A percentile compares a stretch with the other conserved stretches of the same genome.
Evolutionary conservation across 306 rosid species (phyloP).

Genomic region (Pachyrhizus erosus): DNA sequence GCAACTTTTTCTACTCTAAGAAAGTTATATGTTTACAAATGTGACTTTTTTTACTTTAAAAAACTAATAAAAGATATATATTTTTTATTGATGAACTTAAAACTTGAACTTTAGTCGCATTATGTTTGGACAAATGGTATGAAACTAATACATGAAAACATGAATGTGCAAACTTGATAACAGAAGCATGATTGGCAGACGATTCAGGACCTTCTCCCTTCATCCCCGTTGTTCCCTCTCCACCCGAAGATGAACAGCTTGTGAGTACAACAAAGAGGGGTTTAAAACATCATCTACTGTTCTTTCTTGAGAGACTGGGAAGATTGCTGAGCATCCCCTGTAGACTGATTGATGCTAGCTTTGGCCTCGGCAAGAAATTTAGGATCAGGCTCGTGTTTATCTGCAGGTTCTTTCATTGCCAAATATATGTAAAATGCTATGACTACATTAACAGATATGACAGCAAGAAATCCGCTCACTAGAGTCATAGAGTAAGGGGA

Average conservation of each 20-base stretch:
- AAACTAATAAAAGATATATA: too few relatives aligned
- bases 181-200: constrained; percentile 30
- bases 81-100: too few relatives aligned
- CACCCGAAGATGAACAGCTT: constrained; percentile 24
- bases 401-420: constrained; percentile 90
- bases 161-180: constrained; percentile 24
- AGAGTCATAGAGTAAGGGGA: constrained; percentile 79
- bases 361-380: constrained; percentile 81
- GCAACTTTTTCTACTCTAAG: too few relatives aligned
- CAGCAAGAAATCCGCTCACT: constrained; percentile 90
- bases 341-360: constrained; percentile 68
- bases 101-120: too few relatives aligned
- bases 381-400: constrained; percentile 83
- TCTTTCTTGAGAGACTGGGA: constrained; percentile 64
- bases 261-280: constrained; percentile 31
- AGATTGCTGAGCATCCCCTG: constrained; percentile 52
- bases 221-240: constrained; percentile 40
- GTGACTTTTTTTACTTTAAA: too few relatives aligned
- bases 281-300: constrained; percentile 50
- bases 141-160: constrained; percentile 38
- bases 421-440: constrained; percentile 78
- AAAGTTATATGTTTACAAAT: too few relatives aligned
- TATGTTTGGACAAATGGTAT: too few relatives aligned
- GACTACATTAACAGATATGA: constrained; percentile 81
- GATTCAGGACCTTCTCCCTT: constrained; percentile 48